Percentiles rank a stretch among this genome's conserved stretches.
Conservation (phyloP, 1,284 basidiomycete genomes). For the Trametes polyzona region DNA sequence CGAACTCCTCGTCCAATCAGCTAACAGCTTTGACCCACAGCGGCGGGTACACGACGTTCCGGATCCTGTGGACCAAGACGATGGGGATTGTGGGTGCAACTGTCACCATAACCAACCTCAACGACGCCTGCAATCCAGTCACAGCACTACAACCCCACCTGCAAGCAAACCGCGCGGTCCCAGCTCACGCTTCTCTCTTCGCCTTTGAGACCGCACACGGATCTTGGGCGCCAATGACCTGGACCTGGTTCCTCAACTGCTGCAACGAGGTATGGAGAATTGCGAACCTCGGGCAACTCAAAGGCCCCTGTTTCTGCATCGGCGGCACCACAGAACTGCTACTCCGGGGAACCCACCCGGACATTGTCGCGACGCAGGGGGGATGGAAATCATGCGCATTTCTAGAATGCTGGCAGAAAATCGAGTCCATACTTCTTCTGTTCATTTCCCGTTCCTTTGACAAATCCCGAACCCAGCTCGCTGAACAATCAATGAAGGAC, state of each 20-base stretch:
- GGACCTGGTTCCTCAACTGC: slow-evolving; percentile 20
- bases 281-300: slow-evolving; percentile 6
- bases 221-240: slow-evolving; percentile 14
- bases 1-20: slow-evolving; percentile 12
- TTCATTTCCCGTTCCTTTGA: slow-evolving; percentile 11
- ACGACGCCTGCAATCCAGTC: slow-evolving; percentile 3
- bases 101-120: slow-evolving; percentile 5
- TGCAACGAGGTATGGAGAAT: slow-evolving; percentile 23
- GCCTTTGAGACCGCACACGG: slow-evolving; percentile 1
- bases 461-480: background rate
- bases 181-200: slow-evolving; percentile 16
- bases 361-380: slow-evolving; percentile 32
- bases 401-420: slow-evolving; percentile 33
- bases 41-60: background rate
- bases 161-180: background rate
- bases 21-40: slow-evolving; percentile 2
- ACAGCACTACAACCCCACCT: slow-evolving; percentile 13
- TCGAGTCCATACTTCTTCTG: slow-evolving; percentile 8
- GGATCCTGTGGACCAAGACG: slow-evolving; percentile 22
- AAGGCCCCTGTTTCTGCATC: slow-evolving; percentile 37
- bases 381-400: slow-evolving; percentile 37
- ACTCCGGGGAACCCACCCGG: slow-evolving; percentile 27
- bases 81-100: slow-evolving; percentile 9
- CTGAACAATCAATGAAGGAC: background rate
- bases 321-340: slow-evolving; percentile 35